Conservation (phyloP, 169 alveolate genomes). For the Eimeria brunetti region DNA sequence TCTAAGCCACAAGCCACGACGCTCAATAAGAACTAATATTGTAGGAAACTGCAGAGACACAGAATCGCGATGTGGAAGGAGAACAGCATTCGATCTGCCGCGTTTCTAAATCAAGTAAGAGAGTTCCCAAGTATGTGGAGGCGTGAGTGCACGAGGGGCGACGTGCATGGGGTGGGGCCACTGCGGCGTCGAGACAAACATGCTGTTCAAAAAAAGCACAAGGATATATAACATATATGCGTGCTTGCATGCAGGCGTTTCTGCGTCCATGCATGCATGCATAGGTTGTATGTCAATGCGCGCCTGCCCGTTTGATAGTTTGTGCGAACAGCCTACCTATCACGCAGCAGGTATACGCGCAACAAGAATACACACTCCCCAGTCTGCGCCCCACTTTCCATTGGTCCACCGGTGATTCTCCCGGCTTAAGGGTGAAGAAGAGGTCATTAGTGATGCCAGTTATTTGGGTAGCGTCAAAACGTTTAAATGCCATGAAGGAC, state of each 20-base stretch:
- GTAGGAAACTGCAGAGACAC: too few species aligned
- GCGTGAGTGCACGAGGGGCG: too few species aligned
- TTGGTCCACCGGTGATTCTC: neutral
- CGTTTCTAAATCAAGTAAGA: too few species aligned
- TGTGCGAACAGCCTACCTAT: neutral
- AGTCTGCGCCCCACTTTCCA: neutral
- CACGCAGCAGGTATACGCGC: neutral
- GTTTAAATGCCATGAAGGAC: too few species aligned
- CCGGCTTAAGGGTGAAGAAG: neutral
- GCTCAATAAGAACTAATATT: too few species aligned
- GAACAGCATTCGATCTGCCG: too few species aligned
- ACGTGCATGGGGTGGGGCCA: neutral
- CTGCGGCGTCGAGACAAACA: neutral
- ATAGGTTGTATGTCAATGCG: neutral
- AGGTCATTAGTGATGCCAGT: neutral
- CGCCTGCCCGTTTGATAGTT: neutral
- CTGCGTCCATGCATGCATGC: neutral
- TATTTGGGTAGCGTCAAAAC: too few species aligned
- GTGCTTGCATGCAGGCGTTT: neutral
- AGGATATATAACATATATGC: neutral
- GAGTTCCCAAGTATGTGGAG: too few species aligned
- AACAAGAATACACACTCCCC: neutral
- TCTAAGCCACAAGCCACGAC: too few species aligned
- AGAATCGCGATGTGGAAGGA: too few species aligned
- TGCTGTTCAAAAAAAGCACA: neutral